Evolutionary conservation across 2,329 filamentous ascomycete genomes (phyloP), one percentile per base, ranked within the genome.

Genomic region (Geoglossum cookeanum): DNA sequence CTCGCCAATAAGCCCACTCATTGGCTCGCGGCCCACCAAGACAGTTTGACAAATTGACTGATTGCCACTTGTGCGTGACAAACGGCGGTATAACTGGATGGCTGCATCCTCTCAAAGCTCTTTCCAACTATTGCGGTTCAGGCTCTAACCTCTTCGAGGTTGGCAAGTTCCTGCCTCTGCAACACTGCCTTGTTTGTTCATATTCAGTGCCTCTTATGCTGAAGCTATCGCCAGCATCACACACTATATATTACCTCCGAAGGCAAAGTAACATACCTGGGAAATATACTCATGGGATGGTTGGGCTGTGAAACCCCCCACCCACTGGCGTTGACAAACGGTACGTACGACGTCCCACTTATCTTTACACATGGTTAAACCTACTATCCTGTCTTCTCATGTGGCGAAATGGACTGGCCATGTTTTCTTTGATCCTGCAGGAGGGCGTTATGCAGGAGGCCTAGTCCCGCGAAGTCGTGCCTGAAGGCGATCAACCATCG

Each of bases 31-130:
- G 6, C n/a, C 30, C 15, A 37, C 49, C 49, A 37, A 37, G 49
- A 37, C 49, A 27, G 30, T 37, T 53, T 53, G 33, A 35, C 15
- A 53, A 33, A 33, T 35, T 53, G 49, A 53, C 37, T 53, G 49
- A 53, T 53, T 53, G 49, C 49, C 9, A 53, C 30, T 22, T 37
- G 33, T 22, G 29, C 30, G 49, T 53, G 30, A 53, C 49, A 53
- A 53, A 53, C 49, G 49, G 49, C 49, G 49, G 27, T 53, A 53
- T 35, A 53, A 53, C 49, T 53, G 49, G 49, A 53, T 53, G 49
- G 49, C 49, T 37, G 49, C 49, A 53, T 53, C 49, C n/a, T n/a
- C 30, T 37, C 17, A 35, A 32, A 33, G 22, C 22, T 35, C 17
- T 53, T 9, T 45, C 22, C 33, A 53, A 35, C 49, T 22, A 15